A percentile compares a stretch with the other conserved stretches of the same genome.
These are phyloP conservation scores for Vitis riparia DNA, from an alignment of 164 flowering plant genomes.

Conservation along the genomic window DNA sequence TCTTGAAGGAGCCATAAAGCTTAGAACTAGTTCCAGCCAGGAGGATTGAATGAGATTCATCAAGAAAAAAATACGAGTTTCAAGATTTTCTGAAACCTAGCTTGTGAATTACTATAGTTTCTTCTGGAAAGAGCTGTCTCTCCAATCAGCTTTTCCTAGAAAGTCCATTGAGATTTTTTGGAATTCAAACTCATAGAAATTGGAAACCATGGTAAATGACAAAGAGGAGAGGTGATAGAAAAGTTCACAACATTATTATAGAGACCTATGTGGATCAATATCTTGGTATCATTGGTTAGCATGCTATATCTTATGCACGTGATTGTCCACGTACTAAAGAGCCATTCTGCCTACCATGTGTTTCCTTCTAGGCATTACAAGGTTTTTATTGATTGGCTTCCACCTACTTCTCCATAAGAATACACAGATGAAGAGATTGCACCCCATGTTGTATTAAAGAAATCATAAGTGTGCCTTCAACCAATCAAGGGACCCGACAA, in stretches of 20 bases:
- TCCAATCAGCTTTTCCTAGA: slow-evolving; percentile 54
- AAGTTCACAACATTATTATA: slow-evolving; percentile 18
- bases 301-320: slow-evolving; percentile 73
- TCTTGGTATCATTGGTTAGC: slow-evolving; percentile 65
- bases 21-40: slow-evolving; percentile 67
- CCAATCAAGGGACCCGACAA: slow-evolving; percentile 43
- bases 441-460: slow-evolving; percentile 55
- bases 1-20: slow-evolving; percentile 74
- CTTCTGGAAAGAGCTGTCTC: slow-evolving; percentile 45
- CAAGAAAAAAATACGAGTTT: slow-evolving; percentile 85
- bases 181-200: slow-evolving; percentile 40
- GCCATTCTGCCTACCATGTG: no score
- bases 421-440: slow-evolving; percentile 82
- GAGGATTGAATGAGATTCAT: slow-evolving; percentile 73
- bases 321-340: slow-evolving; percentile 65
- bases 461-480: slow-evolving; percentile 52
- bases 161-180: slow-evolving; percentile 59
- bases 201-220: slow-evolving; percentile 25
- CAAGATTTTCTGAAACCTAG: slow-evolving; percentile 96
- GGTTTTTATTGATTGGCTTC: no score
- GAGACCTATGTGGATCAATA: slow-evolving; percentile 84
- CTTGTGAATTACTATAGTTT: slow-evolving; percentile 66
- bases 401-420: slow-evolving; percentile 32
- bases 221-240: not conserved
- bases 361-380: no score